Evolutionary conservation across 1,284 basidiomycete genomes (phyloP).

Genomic region (Irpex sp.): DNA sequence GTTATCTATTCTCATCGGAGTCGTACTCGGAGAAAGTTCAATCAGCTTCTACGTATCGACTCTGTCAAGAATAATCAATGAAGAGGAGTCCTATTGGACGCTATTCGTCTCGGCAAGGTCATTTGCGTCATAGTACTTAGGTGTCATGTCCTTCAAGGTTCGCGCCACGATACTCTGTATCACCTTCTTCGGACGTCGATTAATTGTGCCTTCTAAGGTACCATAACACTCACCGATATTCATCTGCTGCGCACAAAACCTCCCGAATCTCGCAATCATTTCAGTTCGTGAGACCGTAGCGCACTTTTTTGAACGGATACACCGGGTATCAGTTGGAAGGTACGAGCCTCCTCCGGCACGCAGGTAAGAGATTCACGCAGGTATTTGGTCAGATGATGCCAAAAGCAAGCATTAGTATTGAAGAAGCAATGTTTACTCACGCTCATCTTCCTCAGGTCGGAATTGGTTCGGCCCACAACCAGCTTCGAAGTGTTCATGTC

Average conservation of each 20-base stretch:
- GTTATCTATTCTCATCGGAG: neutral
- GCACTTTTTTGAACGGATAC: neutral
- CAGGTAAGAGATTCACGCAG: neutral
- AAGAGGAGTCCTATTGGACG: no score
- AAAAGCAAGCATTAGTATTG: neutral
- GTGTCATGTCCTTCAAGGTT: neutral
- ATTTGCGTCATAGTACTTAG: neutral
- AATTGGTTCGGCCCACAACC: neutral
- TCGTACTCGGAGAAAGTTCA: neutral
- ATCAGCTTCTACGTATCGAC: no score
- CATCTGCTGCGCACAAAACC: constrained; percentile 13
- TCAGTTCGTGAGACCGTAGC: neutral
- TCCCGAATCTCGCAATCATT: neutral
- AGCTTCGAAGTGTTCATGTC: neutral
- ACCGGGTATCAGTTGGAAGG: neutral
- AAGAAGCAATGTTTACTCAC: neutral
- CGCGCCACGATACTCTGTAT: neutral
- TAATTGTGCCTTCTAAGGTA: neutral
- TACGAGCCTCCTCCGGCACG: neutral
- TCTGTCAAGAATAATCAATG: no score
- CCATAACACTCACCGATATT: neutral
- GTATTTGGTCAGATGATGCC: neutral
- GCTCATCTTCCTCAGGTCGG: neutral
- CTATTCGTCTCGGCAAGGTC: neutral
- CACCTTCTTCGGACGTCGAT: neutral